Percentiles rank a stretch among this genome's conserved stretches.
Conservation (phyloP, 805 yeast genomes). For the Ogataea nonfermentans region DNA sequence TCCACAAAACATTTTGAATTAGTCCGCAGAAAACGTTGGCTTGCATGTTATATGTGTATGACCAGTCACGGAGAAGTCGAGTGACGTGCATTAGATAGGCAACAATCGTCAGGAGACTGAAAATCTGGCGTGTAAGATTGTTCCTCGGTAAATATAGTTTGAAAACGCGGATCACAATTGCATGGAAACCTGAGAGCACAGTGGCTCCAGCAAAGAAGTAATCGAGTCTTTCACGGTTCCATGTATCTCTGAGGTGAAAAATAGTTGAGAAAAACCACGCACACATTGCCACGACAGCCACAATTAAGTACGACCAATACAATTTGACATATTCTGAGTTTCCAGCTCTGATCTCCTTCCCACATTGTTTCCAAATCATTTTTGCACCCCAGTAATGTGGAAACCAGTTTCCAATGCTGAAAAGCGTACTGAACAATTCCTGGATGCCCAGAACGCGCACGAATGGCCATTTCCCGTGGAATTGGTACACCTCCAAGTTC, state of each 20-base stretch:
- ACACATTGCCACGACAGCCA: constrained; percentile 65
- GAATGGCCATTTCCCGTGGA: constrained; percentile 99
- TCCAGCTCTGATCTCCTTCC: constrained; percentile 19
- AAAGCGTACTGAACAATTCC: constrained; percentile 76
- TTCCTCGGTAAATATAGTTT: constrained; percentile 47
- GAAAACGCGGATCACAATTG: constrained; percentile 58
- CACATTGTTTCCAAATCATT: constrained; percentile 30
- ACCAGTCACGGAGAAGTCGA: constrained; percentile 71
- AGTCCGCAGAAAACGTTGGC: constrained; percentile 82
- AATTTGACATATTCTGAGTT: constrained; percentile 26
- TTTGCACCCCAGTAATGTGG: constrained; percentile 57
- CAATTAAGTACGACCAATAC: constrained; percentile 41
- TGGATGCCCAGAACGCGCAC: constrained; percentile 73
- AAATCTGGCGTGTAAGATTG: constrained; percentile 29
- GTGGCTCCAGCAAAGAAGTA: constrained; percentile 92
- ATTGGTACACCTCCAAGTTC: constrained; percentile 67
- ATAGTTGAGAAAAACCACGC: constrained; percentile 89
- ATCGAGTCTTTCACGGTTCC: constrained; percentile 79
- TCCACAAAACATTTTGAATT: constrained; percentile 63
- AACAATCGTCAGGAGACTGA: constrained; percentile 42
- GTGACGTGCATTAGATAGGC: constrained; percentile 65
- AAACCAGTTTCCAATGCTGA: constrained; percentile 67
- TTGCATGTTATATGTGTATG: constrained; percentile 90
- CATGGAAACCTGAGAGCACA: constrained; percentile 76
- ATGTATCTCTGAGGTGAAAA: constrained; percentile 83